Percentiles rank a stretch among this genome's conserved stretches.
These are phyloP conservation scores for Henckelia pumila DNA, from an alignment of 257 asterid genomes.

Conservation along the genomic window DNA sequence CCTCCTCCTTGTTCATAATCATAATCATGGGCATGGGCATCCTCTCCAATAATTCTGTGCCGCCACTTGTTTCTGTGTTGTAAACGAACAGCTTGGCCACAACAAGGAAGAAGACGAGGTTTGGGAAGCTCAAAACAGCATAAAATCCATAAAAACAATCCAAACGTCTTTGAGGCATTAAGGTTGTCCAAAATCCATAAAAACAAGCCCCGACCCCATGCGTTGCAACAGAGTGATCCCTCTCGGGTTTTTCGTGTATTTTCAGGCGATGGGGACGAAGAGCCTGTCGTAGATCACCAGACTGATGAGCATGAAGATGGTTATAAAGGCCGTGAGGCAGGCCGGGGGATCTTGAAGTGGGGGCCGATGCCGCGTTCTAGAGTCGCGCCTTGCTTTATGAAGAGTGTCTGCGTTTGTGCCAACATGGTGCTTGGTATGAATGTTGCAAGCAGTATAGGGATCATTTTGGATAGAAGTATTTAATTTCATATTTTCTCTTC, in stretches of 20 bases:
- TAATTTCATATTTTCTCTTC: too few species aligned
- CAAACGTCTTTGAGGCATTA: conserved; percentile 51
- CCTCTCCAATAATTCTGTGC: conserved; percentile 18
- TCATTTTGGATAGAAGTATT: too few species aligned
- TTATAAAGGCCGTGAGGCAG: conserved; percentile 54
- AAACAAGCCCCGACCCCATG: conserved; percentile 56
- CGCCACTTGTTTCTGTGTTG: conserved; percentile 26
- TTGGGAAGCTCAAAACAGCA: conserved; percentile 37
- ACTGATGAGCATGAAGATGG: conserved; percentile 56
- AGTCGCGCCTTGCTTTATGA: conserved; percentile 72
- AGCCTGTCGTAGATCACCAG: conserved; percentile 53
- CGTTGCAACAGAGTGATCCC: conserved; percentile 66
- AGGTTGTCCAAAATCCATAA: conserved; percentile 74
- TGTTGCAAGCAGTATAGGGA: conserved; percentile 55
- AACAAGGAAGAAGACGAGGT: conserved; percentile 44
- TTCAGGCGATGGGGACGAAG: conserved; percentile 43
- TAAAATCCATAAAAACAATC: conserved; percentile 54
- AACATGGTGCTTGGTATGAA: conserved; percentile 66
- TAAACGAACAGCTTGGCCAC: conserved; percentile 47
- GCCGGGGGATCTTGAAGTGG: conserved; percentile 66
- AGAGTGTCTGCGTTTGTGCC: conserved; percentile 54
- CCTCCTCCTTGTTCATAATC: too few species aligned
- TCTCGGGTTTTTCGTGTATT: conserved; percentile 57
- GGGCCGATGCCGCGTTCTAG: conserved; percentile 48
- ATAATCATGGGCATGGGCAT: too few species aligned